These are phyloP conservation scores for Hylodesmum podocarpum DNA, from an alignment of 306 rosid genomes.

Conservation along the genomic window DNA sequence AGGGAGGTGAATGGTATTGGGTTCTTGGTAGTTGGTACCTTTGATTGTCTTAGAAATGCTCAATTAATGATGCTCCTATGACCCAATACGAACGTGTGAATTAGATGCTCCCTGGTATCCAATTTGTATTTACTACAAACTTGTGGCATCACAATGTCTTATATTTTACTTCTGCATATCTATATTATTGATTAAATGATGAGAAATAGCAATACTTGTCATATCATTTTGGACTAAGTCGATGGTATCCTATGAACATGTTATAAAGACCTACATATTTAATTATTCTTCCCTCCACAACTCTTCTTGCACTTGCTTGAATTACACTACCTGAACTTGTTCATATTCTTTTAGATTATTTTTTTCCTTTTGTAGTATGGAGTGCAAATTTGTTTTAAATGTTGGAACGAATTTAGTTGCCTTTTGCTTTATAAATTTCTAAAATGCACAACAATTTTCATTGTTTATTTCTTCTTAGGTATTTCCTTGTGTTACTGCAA, in stretches of 20 bases:
- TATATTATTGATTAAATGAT: background rate
- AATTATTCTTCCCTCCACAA: background rate
- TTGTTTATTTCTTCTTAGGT: conserved; percentile 44
- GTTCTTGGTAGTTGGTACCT: background rate
- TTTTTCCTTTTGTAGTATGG: background rate
- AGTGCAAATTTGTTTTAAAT: background rate
- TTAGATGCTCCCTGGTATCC: background rate
- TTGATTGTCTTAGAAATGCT: no score
- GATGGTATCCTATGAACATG: background rate
- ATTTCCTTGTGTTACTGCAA: conserved; percentile 54
- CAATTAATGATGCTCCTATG: background rate
- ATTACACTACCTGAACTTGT: background rate
- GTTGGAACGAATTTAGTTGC: conserved; percentile 11
- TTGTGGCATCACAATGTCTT: background rate
- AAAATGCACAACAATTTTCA: background rate
- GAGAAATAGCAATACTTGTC: background rate
- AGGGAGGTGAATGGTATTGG: background rate
- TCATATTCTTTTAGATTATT: conserved; percentile 12
- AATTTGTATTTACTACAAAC: background rate
- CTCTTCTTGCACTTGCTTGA: background rate
- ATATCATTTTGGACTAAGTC: background rate
- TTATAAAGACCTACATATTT: background rate
- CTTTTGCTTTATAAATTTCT: conserved; percentile 3
- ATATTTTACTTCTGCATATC: background rate
- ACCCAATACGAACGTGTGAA: background rate